Conservation (phyloP, 225 moss, liverwort and hornwort species). For the Sphagnum contortum region DNA sequence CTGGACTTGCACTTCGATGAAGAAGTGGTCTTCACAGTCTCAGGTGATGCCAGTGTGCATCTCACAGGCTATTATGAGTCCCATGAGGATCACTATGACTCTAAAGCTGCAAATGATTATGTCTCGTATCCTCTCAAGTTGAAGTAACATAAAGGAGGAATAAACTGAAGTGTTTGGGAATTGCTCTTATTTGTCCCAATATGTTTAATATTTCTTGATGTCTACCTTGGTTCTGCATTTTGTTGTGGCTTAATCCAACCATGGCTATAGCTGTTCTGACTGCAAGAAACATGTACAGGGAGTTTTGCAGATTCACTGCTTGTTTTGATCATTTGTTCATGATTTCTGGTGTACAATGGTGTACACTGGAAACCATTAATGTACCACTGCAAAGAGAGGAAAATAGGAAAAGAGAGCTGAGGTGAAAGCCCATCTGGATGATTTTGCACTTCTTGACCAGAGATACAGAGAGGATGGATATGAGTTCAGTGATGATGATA, state of each 20-base stretch:
- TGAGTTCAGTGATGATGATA: constrained; percentile 20
- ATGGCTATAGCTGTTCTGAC: too few relatives aligned
- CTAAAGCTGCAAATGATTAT: constrained; percentile 38
- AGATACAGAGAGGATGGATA: constrained; percentile 24
- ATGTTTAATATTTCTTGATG: too few relatives aligned
- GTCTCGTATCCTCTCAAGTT: constrained; percentile 32
- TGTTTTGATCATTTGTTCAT: too few relatives aligned
- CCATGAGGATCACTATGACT: constrained; percentile 41
- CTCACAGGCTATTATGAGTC: constrained; percentile 92
- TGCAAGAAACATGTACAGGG: too few relatives aligned
- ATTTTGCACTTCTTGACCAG: constrained; percentile 3
- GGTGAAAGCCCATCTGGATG: background rate
- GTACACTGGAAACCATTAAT: background rate
- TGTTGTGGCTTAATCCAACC: too few relatives aligned
- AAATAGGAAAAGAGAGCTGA: too few relatives aligned
- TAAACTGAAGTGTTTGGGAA: too few relatives aligned
- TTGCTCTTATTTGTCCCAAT: too few relatives aligned
- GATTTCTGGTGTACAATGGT: background rate
- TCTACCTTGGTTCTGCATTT: too few relatives aligned
- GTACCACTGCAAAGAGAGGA: background rate
- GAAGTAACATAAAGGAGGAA: too few relatives aligned
- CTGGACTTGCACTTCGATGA: constrained; percentile 81
- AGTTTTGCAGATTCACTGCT: too few relatives aligned
- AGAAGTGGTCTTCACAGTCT: constrained; percentile 73
- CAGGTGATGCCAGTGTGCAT: constrained; percentile 75